These are phyloP conservation scores for Colletotrichum incanum DNA, from an alignment of 2,329 filamentous ascomycete genomes.

Conservation along the genomic window DNA sequence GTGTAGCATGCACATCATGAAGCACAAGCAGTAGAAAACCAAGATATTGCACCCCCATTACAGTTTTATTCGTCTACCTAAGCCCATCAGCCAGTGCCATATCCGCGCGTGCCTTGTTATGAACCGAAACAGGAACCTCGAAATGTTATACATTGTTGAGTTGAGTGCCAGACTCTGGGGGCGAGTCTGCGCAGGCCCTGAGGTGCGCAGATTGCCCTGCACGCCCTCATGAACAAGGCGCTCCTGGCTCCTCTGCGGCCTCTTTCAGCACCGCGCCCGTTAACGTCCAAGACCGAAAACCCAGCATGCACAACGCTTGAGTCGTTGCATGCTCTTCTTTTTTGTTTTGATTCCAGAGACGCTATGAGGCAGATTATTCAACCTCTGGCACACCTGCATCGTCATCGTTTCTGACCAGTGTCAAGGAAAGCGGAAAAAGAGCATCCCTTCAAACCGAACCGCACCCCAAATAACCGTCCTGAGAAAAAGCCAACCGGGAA, in stretches of 20 bases:
- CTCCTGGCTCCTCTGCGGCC: slow-evolving; percentile 24
- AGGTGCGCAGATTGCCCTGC: slow-evolving; percentile 13
- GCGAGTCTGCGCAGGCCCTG: slow-evolving; percentile 30
- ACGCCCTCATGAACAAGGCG: slow-evolving; percentile 17
- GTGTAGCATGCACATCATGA: neutral
- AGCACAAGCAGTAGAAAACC: neutral
- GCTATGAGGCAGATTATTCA: slow-evolving; percentile 12
- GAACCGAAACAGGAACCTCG: slow-evolving; percentile 40
- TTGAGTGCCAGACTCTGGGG: slow-evolving; percentile 30
- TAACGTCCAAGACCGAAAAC: slow-evolving; percentile 17
- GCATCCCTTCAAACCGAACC: slow-evolving; percentile 35
- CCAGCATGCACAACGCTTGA: slow-evolving; percentile 15
- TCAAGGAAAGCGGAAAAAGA: slow-evolving; percentile 30
- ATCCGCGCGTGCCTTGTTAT: slow-evolving; percentile 39
- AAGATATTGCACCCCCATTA: slow-evolving; percentile 35
- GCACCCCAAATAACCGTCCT: slow-evolving; percentile 31
- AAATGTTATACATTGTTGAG: slow-evolving; percentile 42
- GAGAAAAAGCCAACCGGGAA: slow-evolving; percentile 37
- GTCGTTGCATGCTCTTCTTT: slow-evolving; percentile 25
- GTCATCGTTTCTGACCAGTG: slow-evolving; percentile 33
- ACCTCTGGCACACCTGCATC: slow-evolving; percentile 30
- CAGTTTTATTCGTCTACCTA: slow-evolving; percentile 45
- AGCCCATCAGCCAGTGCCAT: slow-evolving; percentile 43
- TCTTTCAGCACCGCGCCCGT: slow-evolving; percentile 21
- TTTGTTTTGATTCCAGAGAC: slow-evolving; percentile 22